Base-by-base conservation (phyloP, 1,284 basidiomycete genomes). In the Ganoderma meredithae region DNA sequence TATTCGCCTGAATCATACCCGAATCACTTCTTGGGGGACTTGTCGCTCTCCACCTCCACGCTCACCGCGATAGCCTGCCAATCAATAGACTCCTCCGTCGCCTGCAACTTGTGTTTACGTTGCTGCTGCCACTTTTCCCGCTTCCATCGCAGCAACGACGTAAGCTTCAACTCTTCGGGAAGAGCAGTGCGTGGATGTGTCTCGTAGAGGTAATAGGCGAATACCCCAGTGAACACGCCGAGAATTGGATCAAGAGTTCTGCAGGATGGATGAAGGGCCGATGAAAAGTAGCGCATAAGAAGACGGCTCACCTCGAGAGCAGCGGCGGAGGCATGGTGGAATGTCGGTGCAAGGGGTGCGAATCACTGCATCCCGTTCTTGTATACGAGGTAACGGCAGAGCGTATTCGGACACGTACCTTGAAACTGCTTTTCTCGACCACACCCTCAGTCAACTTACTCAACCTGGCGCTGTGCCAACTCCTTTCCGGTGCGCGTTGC, bases 161-260 rank as follows among this genome's bases (percentile, higher is more conserved):
- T 70, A 27, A 97, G 81, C 41, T 86, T 88, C 71, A 94, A 85
- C 9, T 91, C 89, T n/a, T 84, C 82, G 1, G 87, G 82, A 17
- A 91, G 85, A 12, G 88, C 90, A 1, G 91, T 93, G 62, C 95
- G 88, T 6, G 95, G 95, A 79, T 96, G 91, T 49, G 85, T 92
- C 79, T 96, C 95, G 80, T 93, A 88, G 27, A 97, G 86, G 77
- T 94, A 90, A 79, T 90, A 96, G 1, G 95, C 95, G 55, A 96
- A 82, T 55, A 91, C 79, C 22, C 95, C 93, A 0, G 95, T 96
- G 78, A 95, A 94, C 56, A 95, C 80, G 15, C 93, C 95, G 22
- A 96, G 81, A 33, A 94, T 69, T 19, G 92, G 92, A 79, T 95
- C 94, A 27, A 95, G 74, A 7, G 81, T 77, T 59, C 91, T 93